These are phyloP conservation scores for Neoascochyta sp. DNA, from an alignment of 2,329 filamentous ascomycete genomes.

Conservation along the genomic window DNA sequence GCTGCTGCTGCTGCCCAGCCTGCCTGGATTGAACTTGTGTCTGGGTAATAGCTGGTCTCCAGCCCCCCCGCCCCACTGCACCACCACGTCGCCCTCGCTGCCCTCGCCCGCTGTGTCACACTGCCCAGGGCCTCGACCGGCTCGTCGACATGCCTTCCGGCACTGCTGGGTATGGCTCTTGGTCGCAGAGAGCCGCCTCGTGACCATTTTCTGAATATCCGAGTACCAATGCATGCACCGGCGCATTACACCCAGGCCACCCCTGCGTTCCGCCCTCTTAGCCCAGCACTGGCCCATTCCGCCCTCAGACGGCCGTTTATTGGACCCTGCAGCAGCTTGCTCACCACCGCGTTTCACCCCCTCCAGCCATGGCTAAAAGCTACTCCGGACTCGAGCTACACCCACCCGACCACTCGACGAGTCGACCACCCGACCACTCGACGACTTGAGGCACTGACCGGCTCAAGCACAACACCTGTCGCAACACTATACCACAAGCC, in stretches of 20 bases:
- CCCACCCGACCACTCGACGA: constrained; percentile 7
- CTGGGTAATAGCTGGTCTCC: neutral
- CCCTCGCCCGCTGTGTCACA: constrained; percentile 2
- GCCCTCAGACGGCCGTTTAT: constrained; percentile 13
- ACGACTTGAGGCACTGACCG: constrained; percentile 16
- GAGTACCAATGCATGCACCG: constrained; percentile 10
- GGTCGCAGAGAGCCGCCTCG: too few relatives aligned
- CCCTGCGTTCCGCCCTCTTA: constrained; percentile 9
- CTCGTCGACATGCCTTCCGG: constrained; percentile 8
- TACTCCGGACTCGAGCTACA: too few relatives aligned
- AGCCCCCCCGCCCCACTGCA: neutral
- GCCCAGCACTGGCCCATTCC: constrained; percentile 8
- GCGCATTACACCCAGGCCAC: constrained; percentile 6
- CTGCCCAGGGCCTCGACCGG: constrained; percentile 4
- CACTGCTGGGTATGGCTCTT: too few relatives aligned
- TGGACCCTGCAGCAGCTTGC: constrained; percentile 31
- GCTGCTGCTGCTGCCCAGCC: neutral
- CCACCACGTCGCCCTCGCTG: constrained; percentile 3
- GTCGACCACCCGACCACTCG: constrained; percentile 4
- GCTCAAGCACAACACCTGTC: too few relatives aligned
- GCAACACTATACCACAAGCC: constrained; percentile 4
- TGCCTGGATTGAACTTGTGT: neutral
- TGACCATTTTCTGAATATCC: constrained; percentile 17
- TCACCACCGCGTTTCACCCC: too few relatives aligned
- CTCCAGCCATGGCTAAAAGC: constrained; percentile 13